Conservation (phyloP, 306 rosid genomes). For the Vigna trinervia region DNA sequence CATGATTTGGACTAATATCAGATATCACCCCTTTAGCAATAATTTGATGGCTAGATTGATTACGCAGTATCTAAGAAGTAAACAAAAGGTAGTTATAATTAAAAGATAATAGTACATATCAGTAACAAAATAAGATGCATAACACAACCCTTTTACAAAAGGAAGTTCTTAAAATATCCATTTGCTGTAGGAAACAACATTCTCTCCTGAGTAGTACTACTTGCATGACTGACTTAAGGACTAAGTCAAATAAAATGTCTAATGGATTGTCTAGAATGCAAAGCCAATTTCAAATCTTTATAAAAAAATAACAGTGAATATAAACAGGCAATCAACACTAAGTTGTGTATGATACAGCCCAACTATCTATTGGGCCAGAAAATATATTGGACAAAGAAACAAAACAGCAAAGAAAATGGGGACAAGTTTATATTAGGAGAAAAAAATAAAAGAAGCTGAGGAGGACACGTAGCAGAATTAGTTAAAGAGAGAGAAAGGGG, state of each 20-base stretch:
- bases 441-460: no score
- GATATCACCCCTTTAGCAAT: slow-evolving; percentile 81
- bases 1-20: slow-evolving; percentile 67
- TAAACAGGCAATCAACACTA: background rate
- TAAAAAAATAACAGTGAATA: background rate
- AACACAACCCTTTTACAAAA: slow-evolving; percentile 6
- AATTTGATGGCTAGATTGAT: slow-evolving; percentile 63
- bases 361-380: no score
- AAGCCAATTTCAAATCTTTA: background rate
- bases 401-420: no score
- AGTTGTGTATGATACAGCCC: background rate
- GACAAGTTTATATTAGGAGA: no score
- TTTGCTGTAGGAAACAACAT: slow-evolving; percentile 33
- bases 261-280: background rate
- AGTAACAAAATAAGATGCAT: slow-evolving; percentile 31
- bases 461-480: no score
- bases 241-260: background rate
- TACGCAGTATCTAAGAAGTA: slow-evolving; percentile 73
- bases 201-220: background rate
- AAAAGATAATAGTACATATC: slow-evolving; percentile 1
- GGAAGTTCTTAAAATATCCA: slow-evolving; percentile 21
- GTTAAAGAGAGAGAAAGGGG: no score
- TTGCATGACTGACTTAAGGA: background rate
- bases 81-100: slow-evolving; percentile 25
- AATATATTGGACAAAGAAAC: no score